These are phyloP conservation scores for Sutorius australiensis DNA, from an alignment of 768 basidiomycete genomes.

Conservation along the genomic window DNA sequence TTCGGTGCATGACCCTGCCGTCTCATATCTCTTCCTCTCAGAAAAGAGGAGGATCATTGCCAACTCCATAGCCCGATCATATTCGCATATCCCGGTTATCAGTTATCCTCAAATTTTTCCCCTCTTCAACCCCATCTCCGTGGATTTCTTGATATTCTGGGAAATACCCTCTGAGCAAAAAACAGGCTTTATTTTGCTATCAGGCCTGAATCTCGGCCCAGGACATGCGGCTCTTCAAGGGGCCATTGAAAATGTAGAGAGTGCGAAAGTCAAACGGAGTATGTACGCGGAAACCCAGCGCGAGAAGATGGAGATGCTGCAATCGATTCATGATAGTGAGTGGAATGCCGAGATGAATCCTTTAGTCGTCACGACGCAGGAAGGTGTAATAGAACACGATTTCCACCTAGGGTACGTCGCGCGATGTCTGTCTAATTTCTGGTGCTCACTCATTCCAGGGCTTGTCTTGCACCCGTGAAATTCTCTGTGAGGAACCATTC, in stretches of 20 bases:
- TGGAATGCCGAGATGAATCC: constrained; percentile 84
- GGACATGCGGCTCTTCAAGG: constrained; percentile 61
- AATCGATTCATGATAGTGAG: constrained; percentile 62
- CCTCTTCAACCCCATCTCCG: constrained; percentile 64
- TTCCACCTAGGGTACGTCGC: constrained; percentile 64
- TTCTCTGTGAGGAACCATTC: constrained; percentile 74
- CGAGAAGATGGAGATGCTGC: constrained; percentile 63
- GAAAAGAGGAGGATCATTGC: constrained; percentile 44
- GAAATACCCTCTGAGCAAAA: constrained; percentile 56
- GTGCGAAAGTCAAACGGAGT: constrained; percentile 66
- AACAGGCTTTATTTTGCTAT: constrained; percentile 56
- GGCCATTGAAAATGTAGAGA: constrained; percentile 56
- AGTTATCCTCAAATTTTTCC: constrained; percentile 68
- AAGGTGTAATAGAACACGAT: constrained; percentile 52
- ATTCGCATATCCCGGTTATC: constrained; percentile 55
- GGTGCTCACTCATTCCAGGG: constrained; percentile 37
- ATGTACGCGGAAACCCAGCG: constrained; percentile 91
- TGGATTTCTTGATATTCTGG: constrained; percentile 80
- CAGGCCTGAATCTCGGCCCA: constrained; percentile 64
- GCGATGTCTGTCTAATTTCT: background rate
- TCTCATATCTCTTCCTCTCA: constrained; percentile 46
- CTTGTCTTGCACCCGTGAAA: constrained; percentile 48
- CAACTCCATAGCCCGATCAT: constrained; percentile 35
- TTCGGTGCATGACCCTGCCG: constrained; percentile 19
- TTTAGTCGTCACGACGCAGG: constrained; percentile 48